A percentile compares a stretch with the other conserved stretches of the same genome.
Evolutionary conservation across 2,329 filamentous ascomycete species (phyloP).

Genomic region (Sclerotinia spermophila): DNA sequence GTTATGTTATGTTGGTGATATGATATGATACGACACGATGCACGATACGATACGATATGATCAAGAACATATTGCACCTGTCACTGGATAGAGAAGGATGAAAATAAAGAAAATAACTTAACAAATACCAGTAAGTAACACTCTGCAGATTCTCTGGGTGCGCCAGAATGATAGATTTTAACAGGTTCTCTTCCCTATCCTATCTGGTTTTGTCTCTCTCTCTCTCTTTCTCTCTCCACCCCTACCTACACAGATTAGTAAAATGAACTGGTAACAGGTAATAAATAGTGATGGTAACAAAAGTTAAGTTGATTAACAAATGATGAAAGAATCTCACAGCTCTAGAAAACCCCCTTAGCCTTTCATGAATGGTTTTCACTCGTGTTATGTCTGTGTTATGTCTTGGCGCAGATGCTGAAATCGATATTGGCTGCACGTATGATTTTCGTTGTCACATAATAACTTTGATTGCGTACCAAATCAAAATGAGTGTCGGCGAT

Average conservation of each 20-base stretch:
- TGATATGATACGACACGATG: constrained; percentile 3
- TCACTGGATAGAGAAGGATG: neutral
- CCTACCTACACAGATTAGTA: neutral
- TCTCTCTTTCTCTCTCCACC: neutral
- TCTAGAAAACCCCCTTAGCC: neutral
- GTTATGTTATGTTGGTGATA: neutral
- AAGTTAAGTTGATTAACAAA: no score
- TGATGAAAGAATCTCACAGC: neutral
- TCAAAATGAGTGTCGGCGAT: neutral
- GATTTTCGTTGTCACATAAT: constrained; percentile 4
- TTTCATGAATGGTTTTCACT: neutral
- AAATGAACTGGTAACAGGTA: neutral
- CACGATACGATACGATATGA: constrained; percentile 5
- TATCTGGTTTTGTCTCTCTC: neutral
- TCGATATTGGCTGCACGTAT: constrained; percentile 6
- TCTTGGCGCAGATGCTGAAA: constrained; percentile 12
- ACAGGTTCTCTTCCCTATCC: neutral
- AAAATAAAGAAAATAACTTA: neutral
- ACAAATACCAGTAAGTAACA: neutral
- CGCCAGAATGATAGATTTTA: neutral
- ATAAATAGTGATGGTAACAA: neutral
- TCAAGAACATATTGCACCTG: constrained; percentile 1
- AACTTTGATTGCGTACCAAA: neutral
- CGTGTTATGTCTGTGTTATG: neutral
- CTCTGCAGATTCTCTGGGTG: constrained; percentile 1